Evolutionary conservation across 495 filamentous ascomycete genomes (phyloP), one percentile per base, ranked within the genome.

Genomic region (Penicillium daleae): DNA sequence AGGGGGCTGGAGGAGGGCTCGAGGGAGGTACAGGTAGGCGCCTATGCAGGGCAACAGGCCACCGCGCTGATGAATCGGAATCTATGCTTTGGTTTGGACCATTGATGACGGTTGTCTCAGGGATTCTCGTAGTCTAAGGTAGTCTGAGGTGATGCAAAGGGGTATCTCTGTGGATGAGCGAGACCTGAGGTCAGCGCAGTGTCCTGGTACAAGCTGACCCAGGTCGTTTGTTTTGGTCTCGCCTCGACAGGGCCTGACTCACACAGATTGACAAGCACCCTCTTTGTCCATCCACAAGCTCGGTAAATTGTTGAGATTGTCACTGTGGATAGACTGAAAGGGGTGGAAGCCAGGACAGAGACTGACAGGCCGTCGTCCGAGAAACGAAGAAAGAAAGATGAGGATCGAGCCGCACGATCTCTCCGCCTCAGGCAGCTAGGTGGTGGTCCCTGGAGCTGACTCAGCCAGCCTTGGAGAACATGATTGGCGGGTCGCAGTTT

Each of bases 331-430:
- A 54, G 52, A 60, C 35, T n/a, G 53, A 29, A 56, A 50, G 46
- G 59, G 66, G 55, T 26, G 35, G 58, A 59, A 33, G 26, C 56
- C 55, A 46, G 63, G 54, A 50, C 60, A 59, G 57, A 58, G 64
- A 35, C 61, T 55, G 66, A 21, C 35, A 66, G 63, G 66, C 70
- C 66, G 74, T 77, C 74, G 74, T 78, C 76, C 66, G 71, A 76
- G 74, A 69, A 78, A 76, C 73, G 54, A 56, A 56, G 54, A 42
- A 42, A 42, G 37, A 39, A 69, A 60, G 67, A 59, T 60, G 61
- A 60, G 67, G 66, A 66, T 40, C 59, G 56, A 67, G 67, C 67
- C 64, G 61, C 64, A 62, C 22, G 56, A 62, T 29, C 48, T 53
- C n/a, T n/a, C 24, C 10, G 68, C 67, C 71, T 69, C 55, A 74